Conservation (phyloP, 306 rosid species). For the Acacia melanoxylon region DNA sequence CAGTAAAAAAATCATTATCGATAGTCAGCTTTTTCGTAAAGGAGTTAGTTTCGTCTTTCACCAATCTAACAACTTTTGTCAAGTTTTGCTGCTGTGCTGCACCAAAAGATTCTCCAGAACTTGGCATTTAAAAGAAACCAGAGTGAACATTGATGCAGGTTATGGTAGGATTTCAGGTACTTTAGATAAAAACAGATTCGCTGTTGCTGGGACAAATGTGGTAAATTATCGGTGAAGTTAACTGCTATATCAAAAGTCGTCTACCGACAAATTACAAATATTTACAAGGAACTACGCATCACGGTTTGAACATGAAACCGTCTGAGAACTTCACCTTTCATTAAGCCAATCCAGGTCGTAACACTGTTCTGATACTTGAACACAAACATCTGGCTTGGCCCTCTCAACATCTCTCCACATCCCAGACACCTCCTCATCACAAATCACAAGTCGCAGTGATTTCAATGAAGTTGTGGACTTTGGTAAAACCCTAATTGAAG, state of each 20-base stretch:
- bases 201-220: background rate
- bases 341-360: slow-evolving; percentile 77
- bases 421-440: slow-evolving; percentile 78
- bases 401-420: slow-evolving; percentile 62
- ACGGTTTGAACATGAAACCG: background rate
- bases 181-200: background rate
- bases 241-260: background rate
- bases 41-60: background rate
- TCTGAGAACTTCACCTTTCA: slow-evolving; percentile 37
- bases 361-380: slow-evolving; percentile 65
- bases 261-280: slow-evolving; percentile 21
- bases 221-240: background rate
- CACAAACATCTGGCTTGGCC: slow-evolving; percentile 51
- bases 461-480: slow-evolving; percentile 46
- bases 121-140: background rate
- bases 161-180: background rate
- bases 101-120: background rate
- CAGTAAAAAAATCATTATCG: background rate
- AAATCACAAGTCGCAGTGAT: slow-evolving; percentile 63
- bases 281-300: slow-evolving; percentile 17
- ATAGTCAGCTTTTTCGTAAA: background rate
- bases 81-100: background rate
- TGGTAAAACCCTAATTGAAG: slow-evolving; percentile 55
- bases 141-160: background rate
- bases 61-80: background rate